Base-by-base conservation (phyloP, 2,329 filamentous ascomycete genomes). In the Apiospora hydei region DNA sequence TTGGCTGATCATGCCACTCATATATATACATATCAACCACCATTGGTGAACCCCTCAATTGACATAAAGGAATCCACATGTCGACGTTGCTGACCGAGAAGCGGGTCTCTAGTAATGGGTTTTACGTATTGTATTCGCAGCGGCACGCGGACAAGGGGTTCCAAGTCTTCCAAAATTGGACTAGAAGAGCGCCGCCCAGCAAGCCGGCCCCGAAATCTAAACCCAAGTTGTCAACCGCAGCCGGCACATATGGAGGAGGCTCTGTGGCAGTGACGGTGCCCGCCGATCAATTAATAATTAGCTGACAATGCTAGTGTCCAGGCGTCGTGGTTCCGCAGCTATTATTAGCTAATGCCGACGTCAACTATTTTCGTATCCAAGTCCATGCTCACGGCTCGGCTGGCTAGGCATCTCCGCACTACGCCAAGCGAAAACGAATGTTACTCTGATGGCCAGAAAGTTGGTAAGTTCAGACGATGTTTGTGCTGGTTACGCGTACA, bases 341-440 rank as follows among this genome's bases (percentile, higher is more conserved):
- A 64, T 64, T 38, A 41, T 64, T 41, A 64, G 57, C 57, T 64
- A 64, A 41, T 41, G 30, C 57, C 34, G 18, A 64, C 34, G 34
- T 64, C 57, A 64, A 41, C 34, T 6, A 21, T 21, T 64, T 21
- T 41, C 4, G 57, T n/a, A 10, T 41, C 5, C 30, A 41, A 11
- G 4, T n/a, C 53, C 53, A 64, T 38, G n/a, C 53, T 8, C 18
- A 38, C 3, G 18, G 53, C 53, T 64, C 13, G 53, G 53, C 53
- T 38, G 30, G 18, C 53, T 64, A 10, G 34, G 34, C 57, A 41
- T 41, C 57, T 41, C 57, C 57, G 53, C 53, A 38, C 30, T 2
- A n/a, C 16, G 34, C 5, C 34, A 41, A 64, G 21, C 57, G 57
- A 64, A 41, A 64, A 41, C 57, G 57, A 64, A 64, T 64, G 34